Conservation (phyloP, 1,284 basidiomycete genomes). For the Pseudozyma sp. region DNA sequence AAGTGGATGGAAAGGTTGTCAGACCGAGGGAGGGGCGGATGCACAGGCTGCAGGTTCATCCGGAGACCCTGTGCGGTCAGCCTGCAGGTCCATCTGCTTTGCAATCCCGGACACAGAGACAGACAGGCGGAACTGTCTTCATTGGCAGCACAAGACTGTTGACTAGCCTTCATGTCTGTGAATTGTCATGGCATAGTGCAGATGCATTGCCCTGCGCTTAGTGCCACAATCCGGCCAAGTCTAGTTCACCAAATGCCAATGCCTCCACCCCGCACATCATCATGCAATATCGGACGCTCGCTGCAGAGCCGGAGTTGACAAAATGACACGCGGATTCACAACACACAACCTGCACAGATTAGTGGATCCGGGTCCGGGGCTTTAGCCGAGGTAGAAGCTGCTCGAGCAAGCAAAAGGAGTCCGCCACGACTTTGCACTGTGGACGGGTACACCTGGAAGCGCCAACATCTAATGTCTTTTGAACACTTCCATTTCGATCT, state of each 20-base stretch:
- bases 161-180: background rate
- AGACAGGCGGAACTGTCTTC: background rate
- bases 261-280: slow-evolving; percentile 13
- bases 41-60: background rate
- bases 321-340: background rate
- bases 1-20: background rate
- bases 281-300: background rate
- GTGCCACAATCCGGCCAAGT: background rate
- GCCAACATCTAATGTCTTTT: slow-evolving; percentile 1
- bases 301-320: background rate
- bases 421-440: background rate
- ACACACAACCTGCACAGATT: background rate
- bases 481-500: slow-evolving; percentile 5
- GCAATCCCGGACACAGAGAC: background rate
- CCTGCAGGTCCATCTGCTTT: background rate
- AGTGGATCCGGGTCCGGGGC: background rate
- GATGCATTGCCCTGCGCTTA: background rate
- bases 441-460: background rate
- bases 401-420: background rate
- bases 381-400: slow-evolving; percentile 8
- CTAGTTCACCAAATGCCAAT: background rate
- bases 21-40: background rate
- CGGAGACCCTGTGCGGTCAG: background rate
- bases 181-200: background rate
- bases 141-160: background rate